phyloP scores from a whole-genome alignment of 140 eudicot species.

The Erigeron philadelphicus region DNA sequence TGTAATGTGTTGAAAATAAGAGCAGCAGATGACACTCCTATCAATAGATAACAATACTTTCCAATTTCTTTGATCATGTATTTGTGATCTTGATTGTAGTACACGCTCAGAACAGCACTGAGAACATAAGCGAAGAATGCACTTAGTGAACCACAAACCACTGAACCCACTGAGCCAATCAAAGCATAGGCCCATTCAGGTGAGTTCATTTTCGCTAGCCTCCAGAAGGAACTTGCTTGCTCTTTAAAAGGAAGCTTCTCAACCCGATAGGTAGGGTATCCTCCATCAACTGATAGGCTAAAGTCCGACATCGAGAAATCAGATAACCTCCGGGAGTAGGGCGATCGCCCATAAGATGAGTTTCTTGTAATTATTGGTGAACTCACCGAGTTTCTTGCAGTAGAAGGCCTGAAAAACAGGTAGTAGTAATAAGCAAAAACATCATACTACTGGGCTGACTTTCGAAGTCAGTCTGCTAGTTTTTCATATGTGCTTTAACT shows the following conservation, averaged over 20 bases:
- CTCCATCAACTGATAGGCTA: constrained; percentile 56
- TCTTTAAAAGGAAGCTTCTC: constrained; percentile 73
- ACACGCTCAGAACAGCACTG: constrained; percentile 75
- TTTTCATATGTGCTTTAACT: background rate
- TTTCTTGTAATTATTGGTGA: constrained; percentile 83
- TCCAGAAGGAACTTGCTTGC: constrained; percentile 73
- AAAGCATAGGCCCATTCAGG: constrained; percentile 86
- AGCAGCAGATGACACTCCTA: constrained; percentile 79
- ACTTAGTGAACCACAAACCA: constrained; percentile 69
- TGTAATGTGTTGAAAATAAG: constrained; percentile 71
- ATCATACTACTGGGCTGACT: constrained; percentile 12
- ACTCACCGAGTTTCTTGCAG: constrained; percentile 87
- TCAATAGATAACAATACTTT: constrained; percentile 65
- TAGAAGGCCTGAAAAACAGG: constrained; percentile 63
- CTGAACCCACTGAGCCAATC: constrained; percentile 75
- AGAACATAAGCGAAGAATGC: constrained; percentile 87
- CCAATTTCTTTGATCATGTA: constrained; percentile 62
- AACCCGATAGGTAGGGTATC: constrained; percentile 48
- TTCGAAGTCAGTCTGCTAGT: constrained; percentile 13
- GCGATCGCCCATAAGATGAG: constrained; percentile 86
- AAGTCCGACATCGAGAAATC: constrained; percentile 85
- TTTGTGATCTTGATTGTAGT: constrained; percentile 63
- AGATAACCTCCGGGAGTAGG: constrained; percentile 71
- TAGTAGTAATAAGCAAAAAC: constrained; percentile 16
- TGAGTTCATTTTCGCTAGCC: constrained; percentile 82